phyloP scores from a whole-genome alignment of 192 early-diverging fungal species.

The Coemansia sp. region DNA sequence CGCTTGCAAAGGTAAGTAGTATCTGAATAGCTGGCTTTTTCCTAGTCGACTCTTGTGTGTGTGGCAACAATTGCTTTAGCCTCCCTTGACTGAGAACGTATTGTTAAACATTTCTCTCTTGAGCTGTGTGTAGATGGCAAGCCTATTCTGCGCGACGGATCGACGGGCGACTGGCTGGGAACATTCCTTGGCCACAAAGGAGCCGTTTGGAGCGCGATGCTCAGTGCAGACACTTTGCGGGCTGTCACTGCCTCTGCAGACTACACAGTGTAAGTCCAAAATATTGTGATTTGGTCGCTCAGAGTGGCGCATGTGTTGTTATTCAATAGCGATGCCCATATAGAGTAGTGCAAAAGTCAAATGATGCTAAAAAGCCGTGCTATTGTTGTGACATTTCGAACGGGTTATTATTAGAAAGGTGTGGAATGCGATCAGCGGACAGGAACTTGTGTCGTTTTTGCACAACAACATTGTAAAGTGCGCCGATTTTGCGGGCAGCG shows the following conservation, averaged over 20 bases:
- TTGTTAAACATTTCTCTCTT: no score
- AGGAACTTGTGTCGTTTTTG: conserved; percentile 64
- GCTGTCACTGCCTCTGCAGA: conserved; percentile 93
- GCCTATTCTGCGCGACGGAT: conserved; percentile 82
- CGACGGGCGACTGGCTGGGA: conserved; percentile 92
- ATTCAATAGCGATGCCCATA: no score
- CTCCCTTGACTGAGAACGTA: background rate
- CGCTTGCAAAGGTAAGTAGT: conserved; percentile 72
- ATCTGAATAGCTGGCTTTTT: background rate
- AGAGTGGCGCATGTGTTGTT: background rate
- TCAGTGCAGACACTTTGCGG: conserved; percentile 70
- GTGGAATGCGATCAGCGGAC: conserved; percentile 83
- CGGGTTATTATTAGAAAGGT: conserved; percentile 58
- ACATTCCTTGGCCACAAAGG: conserved; percentile 91
- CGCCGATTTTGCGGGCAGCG: conserved; percentile 75
- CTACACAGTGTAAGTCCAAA: conserved; percentile 73
- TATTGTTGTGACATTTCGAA: no score
- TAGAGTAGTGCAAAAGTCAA: no score
- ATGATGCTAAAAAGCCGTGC: background rate
- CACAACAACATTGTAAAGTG: conserved; percentile 83
- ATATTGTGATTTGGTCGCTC: no score
- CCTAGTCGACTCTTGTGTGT: no score
- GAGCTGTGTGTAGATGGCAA: conserved; percentile 62
- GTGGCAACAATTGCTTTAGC: background rate
- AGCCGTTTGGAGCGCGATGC: conserved; percentile 84